Base-by-base conservation (phyloP, 2,329 filamentous ascomycete species). In the Leptographium radiaticola region DNA sequence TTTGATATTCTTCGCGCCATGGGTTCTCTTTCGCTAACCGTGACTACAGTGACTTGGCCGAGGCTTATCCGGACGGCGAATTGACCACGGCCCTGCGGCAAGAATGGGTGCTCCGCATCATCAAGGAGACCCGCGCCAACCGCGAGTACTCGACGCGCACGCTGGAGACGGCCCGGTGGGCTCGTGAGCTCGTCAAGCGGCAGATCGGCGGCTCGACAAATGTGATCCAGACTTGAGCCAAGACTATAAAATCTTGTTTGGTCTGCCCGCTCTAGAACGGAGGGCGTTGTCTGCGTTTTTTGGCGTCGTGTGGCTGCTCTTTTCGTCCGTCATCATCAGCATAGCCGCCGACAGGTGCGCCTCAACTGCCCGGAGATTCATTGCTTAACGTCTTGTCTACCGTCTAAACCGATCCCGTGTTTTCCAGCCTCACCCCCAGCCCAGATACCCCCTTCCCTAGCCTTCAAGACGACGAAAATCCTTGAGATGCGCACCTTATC, bases 111-210 rank as follows among this genome's bases (percentile, higher is more conserved):
- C 90, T 84, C 31, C 72, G 76, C 33, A 85, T 98, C 75, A 90
- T 96, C 65, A 90, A 91, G 71, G 90, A 97, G 68, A 91, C 89
- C 48, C 87, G 90, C 64, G 79, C 81, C 56, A 96, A 93, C 75
- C 84, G 87, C 62, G 90, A 97, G 48, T 96, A 87, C 73, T 79
- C 83, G 62, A 65, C 79, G 33, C 86, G 90, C 59, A 98, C 93
- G 4, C 84, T 93, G 60, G 89, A 96, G 60, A 97, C 93, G 48
- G 93, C 93, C 66, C 86, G 91, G 63, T 98, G 93, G 93, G 90
- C 93, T 59, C 86, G 91, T 57, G 93, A 97, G 71, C 89, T 96
- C 68, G 90, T 97, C 68, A 97, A 96, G 79, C 86, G 89, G 63
- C 93, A 98, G 71, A 71, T 83, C 52, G 77, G 78, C 55, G 79